These are phyloP conservation scores for Acanthamoeba triangularis DNA, from an alignment of 208 protist genomes.

Conservation along the genomic window DNA sequence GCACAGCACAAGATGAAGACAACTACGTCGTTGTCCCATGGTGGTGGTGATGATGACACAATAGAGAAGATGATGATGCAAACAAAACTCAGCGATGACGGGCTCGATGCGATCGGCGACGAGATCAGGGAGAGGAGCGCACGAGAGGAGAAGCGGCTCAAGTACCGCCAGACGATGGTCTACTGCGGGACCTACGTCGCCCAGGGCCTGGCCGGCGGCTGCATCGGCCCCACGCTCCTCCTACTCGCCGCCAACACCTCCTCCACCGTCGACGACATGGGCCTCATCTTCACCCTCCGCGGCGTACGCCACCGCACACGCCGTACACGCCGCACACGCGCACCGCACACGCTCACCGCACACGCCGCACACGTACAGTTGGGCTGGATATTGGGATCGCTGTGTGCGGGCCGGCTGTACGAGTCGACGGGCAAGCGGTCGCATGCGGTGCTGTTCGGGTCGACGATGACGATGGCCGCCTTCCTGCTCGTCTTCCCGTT, in stretches of 20 bases:
- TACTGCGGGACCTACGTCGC: conserved; percentile 46
- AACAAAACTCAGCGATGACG: neutral
- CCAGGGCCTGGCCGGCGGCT: conserved; percentile 18
- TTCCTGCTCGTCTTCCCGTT: conserved; percentile 32
- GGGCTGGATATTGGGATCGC: neutral
- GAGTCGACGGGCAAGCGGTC: conserved; percentile 5
- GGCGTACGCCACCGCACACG: neutral
- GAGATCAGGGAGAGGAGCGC: neutral
- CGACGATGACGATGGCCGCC: neutral
- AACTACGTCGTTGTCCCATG: too few species aligned
- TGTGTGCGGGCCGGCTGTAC: conserved; percentile 6
- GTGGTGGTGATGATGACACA: too few species aligned
- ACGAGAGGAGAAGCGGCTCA: neutral
- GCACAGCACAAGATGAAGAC: neutral
- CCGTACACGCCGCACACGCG: neutral
- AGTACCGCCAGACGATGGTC: conserved; percentile 37
- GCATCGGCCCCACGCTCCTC: conserved; percentile 12
- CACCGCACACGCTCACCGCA: neutral
- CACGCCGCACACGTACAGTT: neutral
- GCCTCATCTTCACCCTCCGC: conserved; percentile 42
- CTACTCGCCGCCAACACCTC: conserved; percentile 17
- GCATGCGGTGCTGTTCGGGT: neutral
- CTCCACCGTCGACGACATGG: conserved; percentile 22
- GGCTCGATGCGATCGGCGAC: neutral
- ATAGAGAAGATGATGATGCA: neutral